Conservation (phyloP, 2,329 filamentous ascomycete species). For the Colletotrichum musae region DNA sequence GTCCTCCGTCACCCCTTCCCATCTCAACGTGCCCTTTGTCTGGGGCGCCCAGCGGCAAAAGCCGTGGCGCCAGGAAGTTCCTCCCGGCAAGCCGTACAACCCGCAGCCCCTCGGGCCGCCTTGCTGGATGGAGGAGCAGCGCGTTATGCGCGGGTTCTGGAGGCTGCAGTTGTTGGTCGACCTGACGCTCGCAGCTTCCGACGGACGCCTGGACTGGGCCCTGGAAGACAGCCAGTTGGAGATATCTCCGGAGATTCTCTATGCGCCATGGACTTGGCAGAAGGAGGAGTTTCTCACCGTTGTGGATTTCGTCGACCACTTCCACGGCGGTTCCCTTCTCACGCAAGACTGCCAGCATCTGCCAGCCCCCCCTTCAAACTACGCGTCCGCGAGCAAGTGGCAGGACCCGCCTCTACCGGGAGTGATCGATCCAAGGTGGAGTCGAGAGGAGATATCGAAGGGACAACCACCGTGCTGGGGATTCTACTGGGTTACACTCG, state of each 20-base stretch:
- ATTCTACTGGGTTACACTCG: not conserved
- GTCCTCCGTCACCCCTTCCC: conserved; percentile 10
- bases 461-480: not conserved
- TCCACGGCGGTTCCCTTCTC: not conserved
- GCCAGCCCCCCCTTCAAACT: not conserved
- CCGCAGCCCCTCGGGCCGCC: not conserved
- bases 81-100: conserved; percentile 1
- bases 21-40: not conserved
- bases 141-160: conserved; percentile 34
- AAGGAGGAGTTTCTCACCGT: conserved; percentile 30
- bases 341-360: not conserved
- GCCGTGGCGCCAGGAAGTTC: conserved; percentile 11
- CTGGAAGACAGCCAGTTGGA: not conserved
- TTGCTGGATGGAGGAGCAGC: conserved; percentile 33
- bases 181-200: not conserved
- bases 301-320: conserved; percentile 14
- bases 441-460: not conserved
- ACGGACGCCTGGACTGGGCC: conserved; percentile 3
- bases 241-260: not conserved
- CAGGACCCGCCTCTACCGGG: not conserved
- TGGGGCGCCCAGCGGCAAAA: conserved; percentile 9
- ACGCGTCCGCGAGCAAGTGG: conserved; percentile 5
- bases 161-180: conserved; percentile 24
- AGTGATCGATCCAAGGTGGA: not conserved
- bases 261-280: conserved; percentile 16